Evolutionary conservation across 2,329 filamentous ascomycete genomes (phyloP), one percentile per base, ranked within the genome.

Genomic region (Trichoderma lentiforme): DNA sequence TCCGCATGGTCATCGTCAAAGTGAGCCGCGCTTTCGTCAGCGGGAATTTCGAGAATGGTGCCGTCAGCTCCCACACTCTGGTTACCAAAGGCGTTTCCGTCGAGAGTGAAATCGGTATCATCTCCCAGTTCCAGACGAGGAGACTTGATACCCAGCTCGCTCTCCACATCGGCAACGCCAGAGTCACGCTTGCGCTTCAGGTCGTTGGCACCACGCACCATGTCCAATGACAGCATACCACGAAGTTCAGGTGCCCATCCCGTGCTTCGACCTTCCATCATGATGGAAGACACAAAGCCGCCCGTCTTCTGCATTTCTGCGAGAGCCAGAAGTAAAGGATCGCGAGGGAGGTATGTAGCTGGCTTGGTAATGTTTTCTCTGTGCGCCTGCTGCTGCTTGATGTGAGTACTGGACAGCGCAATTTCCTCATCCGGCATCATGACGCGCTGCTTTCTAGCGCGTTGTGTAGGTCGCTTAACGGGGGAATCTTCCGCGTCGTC

Each of bases 131-230:
- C 89, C 18, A 92, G 84, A 62, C 91, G 90, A 70, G 94, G 89
- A 62, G 89, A 91, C 82, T 94, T 93, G 73, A 88, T 86, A 32
- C 86, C 86, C 68, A 89, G 87, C 60, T 92, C 90, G 74, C 86
- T 89, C 26, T 92, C 93, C 74, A 96, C 87, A 77, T 95, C 94
- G 58, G 92, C 93, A 74, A 96, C 89, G 28, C 93, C 94, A 77
- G 92, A 94, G 78, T 97, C 94, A 32, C 96, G 91, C 87, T 99
- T 99, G 72, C 96, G 90, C 88, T 98, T 99, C 70, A 95, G 87
- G 73, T 97, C 94, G 72, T 90, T 92, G 56, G 91, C 88, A 71
- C 90, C 90, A 73, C 91, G 91, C 18, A 97, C 88, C 15, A 93
- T 88, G 75, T 97, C 93, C 56, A 98, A 85, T 1, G 94, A 97